Evolutionary conservation across 768 basidiomycete genomes (phyloP), one percentile per base, ranked within the genome.

Genomic region (Cubamyces sp.): DNA sequence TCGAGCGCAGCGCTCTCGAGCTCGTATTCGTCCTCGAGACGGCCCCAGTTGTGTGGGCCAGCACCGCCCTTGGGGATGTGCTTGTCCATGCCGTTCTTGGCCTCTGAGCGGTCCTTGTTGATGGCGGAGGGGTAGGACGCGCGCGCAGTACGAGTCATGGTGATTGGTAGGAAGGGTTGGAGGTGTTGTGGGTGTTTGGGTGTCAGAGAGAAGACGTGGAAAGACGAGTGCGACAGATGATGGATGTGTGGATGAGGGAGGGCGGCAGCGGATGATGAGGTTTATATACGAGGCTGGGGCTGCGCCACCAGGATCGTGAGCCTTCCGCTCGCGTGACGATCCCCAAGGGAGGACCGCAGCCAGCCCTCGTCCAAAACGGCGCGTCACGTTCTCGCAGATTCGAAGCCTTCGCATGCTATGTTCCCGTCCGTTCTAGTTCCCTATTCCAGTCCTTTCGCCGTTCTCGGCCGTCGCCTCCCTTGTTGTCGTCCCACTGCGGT

Each of bases 21-120:
- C 62, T 83, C 79, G 42, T 74, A 76, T 76, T 93, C 90, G 68
- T 91, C 79, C 3, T 74, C 76, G 64, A 91, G 73, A 57, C 81
- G 83, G 61, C 94, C 94, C 94, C 94, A 96, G 78, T 92, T 94
- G 77, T 94, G 86, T 8, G 82, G 79, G 37, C 94, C 94, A 26
- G 84, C 87, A 57, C 94, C 94, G 63, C 84, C 80, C 78, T 94
- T 94, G 76, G 86, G 87, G 60, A 88, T 67, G 68, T 82, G 83
- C 69, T 82, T 82, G 81, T 88, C 85, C 60, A 88, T 80, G 55
- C 92, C 93, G 42, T 87, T 84, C 77, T 87, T 90, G 71, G 87
- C 85, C 78, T 87, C 84, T 16, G 90, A 90, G 70, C 91, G 88
- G 77, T 94, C 91, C 77, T 84, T 87, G 64, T 82, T 64, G 69